Percentiles rank a stretch among this genome's conserved stretches.
Evolutionary conservation across 192 early-diverging fungal species (phyloP).

Genomic region (Chytriomyces sp.): DNA sequence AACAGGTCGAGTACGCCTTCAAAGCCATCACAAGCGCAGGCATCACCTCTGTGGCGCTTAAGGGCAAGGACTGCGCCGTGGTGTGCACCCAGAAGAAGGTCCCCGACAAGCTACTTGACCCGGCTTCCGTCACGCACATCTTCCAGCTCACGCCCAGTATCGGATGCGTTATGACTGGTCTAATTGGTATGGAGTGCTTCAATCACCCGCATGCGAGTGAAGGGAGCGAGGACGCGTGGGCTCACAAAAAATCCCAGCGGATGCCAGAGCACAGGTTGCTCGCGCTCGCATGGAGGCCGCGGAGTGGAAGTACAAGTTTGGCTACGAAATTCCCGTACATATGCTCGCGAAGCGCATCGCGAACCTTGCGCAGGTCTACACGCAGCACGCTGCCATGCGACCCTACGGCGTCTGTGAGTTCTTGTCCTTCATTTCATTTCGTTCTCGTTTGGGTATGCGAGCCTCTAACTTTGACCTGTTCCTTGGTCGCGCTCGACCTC

Average conservation of each 20-base stretch:
- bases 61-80: slow-evolving; percentile 93
- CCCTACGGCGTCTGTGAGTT: slow-evolving; percentile 91
- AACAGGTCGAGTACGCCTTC: slow-evolving; percentile 92
- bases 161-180: slow-evolving; percentile 98
- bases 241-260: too few relatives aligned
- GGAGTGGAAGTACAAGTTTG: slow-evolving; percentile 98
- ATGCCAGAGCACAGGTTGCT: slow-evolving; percentile 89
- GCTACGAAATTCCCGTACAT: slow-evolving; percentile 95
- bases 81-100: slow-evolving; percentile 98
- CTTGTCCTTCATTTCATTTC: background rate
- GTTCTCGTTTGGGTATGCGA: background rate
- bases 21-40: slow-evolving; percentile 99
- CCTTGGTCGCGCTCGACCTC: slow-evolving; percentile 17
- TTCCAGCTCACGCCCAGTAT: slow-evolving; percentile 90
- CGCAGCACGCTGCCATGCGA: slow-evolving; percentile 98
- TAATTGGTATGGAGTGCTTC: slow-evolving; percentile 70
- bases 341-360: slow-evolving; percentile 97
- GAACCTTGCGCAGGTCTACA: slow-evolving; percentile 98
- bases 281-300: slow-evolving; percentile 95
- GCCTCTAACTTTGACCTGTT: background rate
- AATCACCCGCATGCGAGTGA: too few relatives aligned
- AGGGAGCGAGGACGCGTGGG: too few relatives aligned
- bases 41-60: slow-evolving; percentile 92
- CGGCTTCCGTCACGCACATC: slow-evolving; percentile 88
- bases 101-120: slow-evolving; percentile 95